Percentiles rank a stretch among this genome's conserved stretches.
These are phyloP conservation scores for Magnolia changhungtana DNA, from an alignment of 164 flowering plant species.

Conservation along the genomic window DNA sequence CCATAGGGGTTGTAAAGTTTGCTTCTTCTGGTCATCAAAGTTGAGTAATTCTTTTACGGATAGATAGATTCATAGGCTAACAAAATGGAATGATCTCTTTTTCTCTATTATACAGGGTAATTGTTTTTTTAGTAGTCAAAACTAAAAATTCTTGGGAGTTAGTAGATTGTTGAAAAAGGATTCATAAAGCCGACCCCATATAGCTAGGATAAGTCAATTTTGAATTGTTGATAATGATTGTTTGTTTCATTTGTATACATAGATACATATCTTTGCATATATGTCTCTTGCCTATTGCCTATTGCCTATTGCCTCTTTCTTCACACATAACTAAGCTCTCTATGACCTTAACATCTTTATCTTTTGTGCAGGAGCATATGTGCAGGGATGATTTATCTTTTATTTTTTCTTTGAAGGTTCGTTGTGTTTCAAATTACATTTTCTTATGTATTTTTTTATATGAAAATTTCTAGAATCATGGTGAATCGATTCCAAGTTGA, in stretches of 20 bases:
- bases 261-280: not conserved
- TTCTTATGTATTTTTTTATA: not conserved
- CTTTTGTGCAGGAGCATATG: slow-evolving; percentile 70
- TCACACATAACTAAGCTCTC: not conserved
- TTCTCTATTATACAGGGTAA: not conserved
- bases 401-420: slow-evolving; percentile 80
- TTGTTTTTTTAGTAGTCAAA: not conserved
- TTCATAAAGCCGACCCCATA: not conserved
- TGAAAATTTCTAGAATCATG: no score
- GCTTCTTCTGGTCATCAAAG: not conserved
- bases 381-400: slow-evolving; percentile 82
- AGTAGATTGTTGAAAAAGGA: not conserved
- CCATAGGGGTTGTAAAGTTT: not conserved
- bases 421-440: slow-evolving; percentile 3
- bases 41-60: not conserved
- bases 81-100: not conserved
- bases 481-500: no score
- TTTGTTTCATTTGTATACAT: no score
- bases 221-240: not conserved
- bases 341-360: not conserved
- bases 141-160: not conserved
- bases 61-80: not conserved
- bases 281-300: not conserved
- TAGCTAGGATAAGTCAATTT: not conserved
- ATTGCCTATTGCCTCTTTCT: not conserved